Evolutionary conservation across 1,139 yeast species (phyloP).

Genomic region (Blastobotrys malaysiensis): DNA sequence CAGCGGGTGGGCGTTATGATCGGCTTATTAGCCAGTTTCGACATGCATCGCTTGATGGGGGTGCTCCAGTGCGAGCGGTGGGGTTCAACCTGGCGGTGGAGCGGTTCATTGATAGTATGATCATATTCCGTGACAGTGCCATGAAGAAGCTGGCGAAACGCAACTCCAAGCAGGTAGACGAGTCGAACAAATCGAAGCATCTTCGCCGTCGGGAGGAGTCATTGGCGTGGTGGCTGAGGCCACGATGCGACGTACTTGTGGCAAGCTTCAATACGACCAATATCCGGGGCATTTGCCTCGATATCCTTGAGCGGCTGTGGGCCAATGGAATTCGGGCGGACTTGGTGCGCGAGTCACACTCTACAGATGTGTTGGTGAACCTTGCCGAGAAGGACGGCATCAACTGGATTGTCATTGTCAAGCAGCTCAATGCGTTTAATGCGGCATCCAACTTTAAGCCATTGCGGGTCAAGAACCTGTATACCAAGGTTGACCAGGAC

Average conservation of each 20-base stretch:
- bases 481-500: slow-evolving; percentile 59
- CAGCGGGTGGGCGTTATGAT: slow-evolving; percentile 94
- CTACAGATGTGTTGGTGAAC: slow-evolving; percentile 64
- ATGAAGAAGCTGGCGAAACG: slow-evolving; percentile 18
- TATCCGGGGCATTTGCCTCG: slow-evolving; percentile 53
- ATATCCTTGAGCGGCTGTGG: slow-evolving; percentile 65
- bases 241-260: slow-evolving; percentile 75
- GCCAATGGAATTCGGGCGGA: slow-evolving; percentile 66
- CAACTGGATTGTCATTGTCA: slow-evolving; percentile 67
- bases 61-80: slow-evolving; percentile 56
- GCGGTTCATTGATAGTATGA: slow-evolving; percentile 45
- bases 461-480: slow-evolving; percentile 59
- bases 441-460: slow-evolving; percentile 57
- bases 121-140: slow-evolving; percentile 32
- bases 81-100: slow-evolving; percentile 79
- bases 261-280: slow-evolving; percentile 52
- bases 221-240: slow-evolving; percentile 17
- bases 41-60: slow-evolving; percentile 41
- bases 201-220: slow-evolving; percentile 22
- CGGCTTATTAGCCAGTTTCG: slow-evolving; percentile 58
- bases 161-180: slow-evolving; percentile 7
- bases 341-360: slow-evolving; percentile 42
- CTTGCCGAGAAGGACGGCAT: slow-evolving; percentile 66
- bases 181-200: slow-evolving; percentile 10
- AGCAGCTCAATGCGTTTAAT: slow-evolving; percentile 42